Evolutionary conservation across 305 asterid genomes (phyloP).

Genomic region (Fraxinus platypoda): DNA sequence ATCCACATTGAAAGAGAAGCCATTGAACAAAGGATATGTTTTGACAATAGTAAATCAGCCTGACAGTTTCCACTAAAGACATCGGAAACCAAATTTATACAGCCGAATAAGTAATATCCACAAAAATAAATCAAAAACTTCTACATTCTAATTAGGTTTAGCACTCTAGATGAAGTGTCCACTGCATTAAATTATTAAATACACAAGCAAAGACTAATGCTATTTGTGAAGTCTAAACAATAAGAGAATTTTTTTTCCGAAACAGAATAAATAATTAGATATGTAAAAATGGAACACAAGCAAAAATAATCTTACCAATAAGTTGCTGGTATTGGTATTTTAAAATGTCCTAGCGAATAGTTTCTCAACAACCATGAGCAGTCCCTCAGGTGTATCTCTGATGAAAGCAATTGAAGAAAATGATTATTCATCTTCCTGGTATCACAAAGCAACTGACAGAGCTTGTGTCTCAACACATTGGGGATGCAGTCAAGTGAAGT

Average conservation of each 20-base stretch:
- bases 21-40: background rate
- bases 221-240: slow-evolving; percentile 1
- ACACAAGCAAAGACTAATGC: background rate
- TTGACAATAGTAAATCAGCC: slow-evolving; percentile 1
- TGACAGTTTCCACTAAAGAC: background rate
- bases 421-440: slow-evolving; percentile 58
- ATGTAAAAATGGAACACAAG: background rate
- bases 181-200: slow-evolving; percentile 6
- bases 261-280: background rate
- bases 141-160: background rate
- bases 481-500: slow-evolving; percentile 77
- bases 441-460: slow-evolving; percentile 67
- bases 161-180: background rate
- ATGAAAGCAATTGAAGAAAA: slow-evolving; percentile 70
- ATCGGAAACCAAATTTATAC: background rate
- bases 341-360: slow-evolving; percentile 50
- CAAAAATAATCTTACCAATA: slow-evolving; percentile 44
- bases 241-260: background rate
- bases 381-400: slow-evolving; percentile 72
- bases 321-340: slow-evolving; percentile 50
- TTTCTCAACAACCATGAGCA: slow-evolving; percentile 89
- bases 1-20: slow-evolving; percentile 44
- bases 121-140: background rate
- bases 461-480: slow-evolving; percentile 67
- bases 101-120: background rate